A percentile compares a stretch with the other conserved stretches of the same genome.
Conservation (phyloP, 768 basidiomycete species). For the Xerocomellus chrysenteron region DNA sequence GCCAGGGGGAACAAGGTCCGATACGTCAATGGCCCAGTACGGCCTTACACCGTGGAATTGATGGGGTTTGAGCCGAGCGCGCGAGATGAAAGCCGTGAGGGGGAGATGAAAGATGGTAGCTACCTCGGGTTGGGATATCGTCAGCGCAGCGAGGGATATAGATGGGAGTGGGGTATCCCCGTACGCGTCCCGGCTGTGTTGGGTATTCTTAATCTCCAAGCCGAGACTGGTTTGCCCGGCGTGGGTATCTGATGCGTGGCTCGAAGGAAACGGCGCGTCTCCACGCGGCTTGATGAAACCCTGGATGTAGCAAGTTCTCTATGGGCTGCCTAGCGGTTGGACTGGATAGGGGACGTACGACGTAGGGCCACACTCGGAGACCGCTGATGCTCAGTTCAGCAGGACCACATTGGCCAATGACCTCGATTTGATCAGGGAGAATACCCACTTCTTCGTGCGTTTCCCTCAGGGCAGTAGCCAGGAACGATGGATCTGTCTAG, state of each 20-base stretch:
- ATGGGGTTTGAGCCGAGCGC: constrained; percentile 46
- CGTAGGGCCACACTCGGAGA: constrained; percentile 72
- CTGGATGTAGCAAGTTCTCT: constrained; percentile 15
- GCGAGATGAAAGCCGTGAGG: constrained; percentile 47
- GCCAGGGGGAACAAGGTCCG: constrained; percentile 45
- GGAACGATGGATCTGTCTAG: constrained; percentile 52
- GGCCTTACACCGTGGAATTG: constrained; percentile 53
- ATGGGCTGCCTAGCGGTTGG: background rate
- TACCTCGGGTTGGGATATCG: constrained; percentile 62
- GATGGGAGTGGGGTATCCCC: constrained; percentile 52
- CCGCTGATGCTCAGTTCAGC: constrained; percentile 57
- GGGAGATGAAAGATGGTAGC: constrained; percentile 72
- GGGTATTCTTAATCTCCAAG: background rate
- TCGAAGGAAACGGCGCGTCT: background rate
- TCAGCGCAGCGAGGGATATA: constrained; percentile 50
- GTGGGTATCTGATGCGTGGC: background rate
- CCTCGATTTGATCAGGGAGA: constrained; percentile 54
- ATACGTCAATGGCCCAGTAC: constrained; percentile 69
- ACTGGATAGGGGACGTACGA: constrained; percentile 48
- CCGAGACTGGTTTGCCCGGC: background rate
- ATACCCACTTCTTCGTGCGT: constrained; percentile 75
- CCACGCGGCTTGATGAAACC: constrained; percentile 40
- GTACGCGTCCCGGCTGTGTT: background rate
- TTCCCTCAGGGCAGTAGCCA: constrained; percentile 66
- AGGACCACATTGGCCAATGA: constrained; percentile 65